phyloP scores from a whole-genome alignment of 2,329 filamentous ascomycete genomes.

The Phyllosticta ampelicida region DNA sequence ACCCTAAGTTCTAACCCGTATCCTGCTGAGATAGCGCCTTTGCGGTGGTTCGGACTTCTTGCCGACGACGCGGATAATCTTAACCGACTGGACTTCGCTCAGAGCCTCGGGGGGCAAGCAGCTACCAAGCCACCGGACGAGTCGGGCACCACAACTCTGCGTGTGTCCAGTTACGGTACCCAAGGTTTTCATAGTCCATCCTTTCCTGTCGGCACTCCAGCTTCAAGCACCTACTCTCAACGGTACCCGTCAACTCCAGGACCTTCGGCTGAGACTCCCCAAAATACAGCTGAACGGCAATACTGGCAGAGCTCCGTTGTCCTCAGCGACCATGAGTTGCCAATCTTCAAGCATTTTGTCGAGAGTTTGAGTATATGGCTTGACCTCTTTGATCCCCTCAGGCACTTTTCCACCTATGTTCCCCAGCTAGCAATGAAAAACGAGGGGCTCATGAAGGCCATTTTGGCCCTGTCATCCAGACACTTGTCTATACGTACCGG shows the following conservation, averaged over 20 bases:
- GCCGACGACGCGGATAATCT: conserved; percentile 11
- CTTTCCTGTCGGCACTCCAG: conserved; percentile 5
- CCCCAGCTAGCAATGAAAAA: conserved; percentile 36
- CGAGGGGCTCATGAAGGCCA: conserved; percentile 45
- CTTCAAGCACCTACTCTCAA: neutral
- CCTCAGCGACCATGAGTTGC: conserved; percentile 27
- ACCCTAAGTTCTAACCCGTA: conserved; percentile 9
- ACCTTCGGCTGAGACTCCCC: neutral
- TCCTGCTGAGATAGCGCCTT: conserved; percentile 8
- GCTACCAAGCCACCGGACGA: conserved; percentile 5
- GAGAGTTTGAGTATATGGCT: conserved; percentile 29
- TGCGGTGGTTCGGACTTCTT: conserved; percentile 11
- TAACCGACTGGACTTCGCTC: conserved; percentile 4
- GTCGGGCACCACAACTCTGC: conserved; percentile 5
- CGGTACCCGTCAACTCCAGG: conserved; percentile 1
- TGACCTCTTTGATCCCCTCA: conserved; percentile 34
- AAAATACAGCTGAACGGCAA: conserved; percentile 1
- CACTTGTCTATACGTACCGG: conserved; percentile 36
- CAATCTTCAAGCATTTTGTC: conserved; percentile 31
- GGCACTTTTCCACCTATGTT: conserved; percentile 25
- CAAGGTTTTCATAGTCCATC: conserved; percentile 9
- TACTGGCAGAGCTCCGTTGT: conserved; percentile 4
- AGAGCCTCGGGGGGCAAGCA: conserved; percentile 1
- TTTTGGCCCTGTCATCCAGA: conserved; percentile 46
- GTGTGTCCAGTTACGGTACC: conserved; percentile 5